These are phyloP conservation scores for Pontederia crassipes DNA, from an alignment of 176 grass and related monocot genomes.

Conservation along the genomic window DNA sequence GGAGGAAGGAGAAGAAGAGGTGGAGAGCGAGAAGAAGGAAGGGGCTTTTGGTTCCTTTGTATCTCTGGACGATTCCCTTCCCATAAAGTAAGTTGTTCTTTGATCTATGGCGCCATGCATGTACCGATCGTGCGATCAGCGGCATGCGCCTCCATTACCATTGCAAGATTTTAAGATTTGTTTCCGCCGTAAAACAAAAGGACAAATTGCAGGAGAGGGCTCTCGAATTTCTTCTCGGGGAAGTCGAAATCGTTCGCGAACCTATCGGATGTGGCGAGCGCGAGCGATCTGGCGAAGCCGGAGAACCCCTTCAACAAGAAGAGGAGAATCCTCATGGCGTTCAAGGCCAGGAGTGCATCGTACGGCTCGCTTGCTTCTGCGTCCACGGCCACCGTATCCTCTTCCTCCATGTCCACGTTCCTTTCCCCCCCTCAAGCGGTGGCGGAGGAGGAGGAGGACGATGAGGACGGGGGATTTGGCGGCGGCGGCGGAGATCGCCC, in stretches of 20 bases:
- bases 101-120: not conserved
- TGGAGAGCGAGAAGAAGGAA: not conserved
- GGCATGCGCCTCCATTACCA: not conserved
- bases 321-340: conserved; percentile 48
- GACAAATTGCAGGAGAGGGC: conserved; percentile 48
- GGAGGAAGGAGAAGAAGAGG: not conserved
- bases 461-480: conserved; percentile 5
- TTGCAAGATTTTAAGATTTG: no score
- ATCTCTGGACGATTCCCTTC: not conserved
- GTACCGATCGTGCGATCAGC: not conserved
- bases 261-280: conserved; percentile 49
- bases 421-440: conserved; percentile 8
- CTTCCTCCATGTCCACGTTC: conserved; percentile 48
- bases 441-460: conserved; percentile 18
- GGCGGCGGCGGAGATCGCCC: not conserved
- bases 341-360: conserved; percentile 43
- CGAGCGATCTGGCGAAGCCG: conserved; percentile 64
- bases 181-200: no score
- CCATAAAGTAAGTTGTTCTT: conserved; percentile 8
- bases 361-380: conserved; percentile 31
- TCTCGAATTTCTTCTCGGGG: conserved; percentile 93
- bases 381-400: conserved; percentile 35
- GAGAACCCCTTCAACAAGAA: conserved; percentile 98
- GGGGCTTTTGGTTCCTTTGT: not conserved
- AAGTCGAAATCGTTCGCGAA: conserved; percentile 91